A percentile compares a stretch with the other conserved stretches of the same genome.
Conservation (phyloP, 371 early-diverging fungal genomes). For the Actinomortierella wolfii region DNA sequence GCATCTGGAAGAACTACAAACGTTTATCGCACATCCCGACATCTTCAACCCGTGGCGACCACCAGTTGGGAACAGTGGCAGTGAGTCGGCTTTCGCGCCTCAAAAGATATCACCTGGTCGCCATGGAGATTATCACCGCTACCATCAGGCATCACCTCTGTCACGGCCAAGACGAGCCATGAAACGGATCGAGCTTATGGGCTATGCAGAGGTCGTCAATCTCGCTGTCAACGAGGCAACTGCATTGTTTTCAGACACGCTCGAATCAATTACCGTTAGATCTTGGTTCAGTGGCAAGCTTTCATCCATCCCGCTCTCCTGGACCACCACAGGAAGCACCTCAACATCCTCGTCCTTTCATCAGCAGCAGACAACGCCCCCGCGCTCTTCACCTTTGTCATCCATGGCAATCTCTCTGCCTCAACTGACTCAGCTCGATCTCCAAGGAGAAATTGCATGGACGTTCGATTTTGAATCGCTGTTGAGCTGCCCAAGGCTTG, state of each 20-base stretch:
- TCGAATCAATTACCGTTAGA: slow-evolving; percentile 21
- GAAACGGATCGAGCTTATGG: slow-evolving; percentile 25
- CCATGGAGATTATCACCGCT: too few species aligned
- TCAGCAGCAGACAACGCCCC: too few species aligned
- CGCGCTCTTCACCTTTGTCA: too few species aligned
- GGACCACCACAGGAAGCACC: slow-evolving; percentile 9
- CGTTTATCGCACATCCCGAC: too few species aligned
- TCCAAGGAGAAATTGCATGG: slow-evolving; percentile 43
- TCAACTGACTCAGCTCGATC: slow-evolving; percentile 18
- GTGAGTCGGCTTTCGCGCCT: too few species aligned
- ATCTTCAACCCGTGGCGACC: too few species aligned
- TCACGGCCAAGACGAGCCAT: background rate
- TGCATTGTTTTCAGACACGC: slow-evolving; percentile 19
- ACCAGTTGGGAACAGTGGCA: too few species aligned
- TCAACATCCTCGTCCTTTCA: too few species aligned
- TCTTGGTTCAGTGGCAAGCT: slow-evolving; percentile 41
- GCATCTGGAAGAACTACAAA: too few species aligned
- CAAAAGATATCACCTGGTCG: too few species aligned
- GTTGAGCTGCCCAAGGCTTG: slow-evolving; percentile 23
- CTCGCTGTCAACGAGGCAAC: slow-evolving; percentile 27
- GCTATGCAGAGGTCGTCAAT: slow-evolving; percentile 21
- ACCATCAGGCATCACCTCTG: too few species aligned
- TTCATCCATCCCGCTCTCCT: slow-evolving; percentile 15
- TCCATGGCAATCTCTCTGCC: background rate
- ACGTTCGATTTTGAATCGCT: slow-evolving; percentile 36